Percentiles rank a stretch among this genome's conserved stretches.
Evolutionary conservation across 106 monocot species (phyloP).

Genomic region (Allium cepa): DNA sequence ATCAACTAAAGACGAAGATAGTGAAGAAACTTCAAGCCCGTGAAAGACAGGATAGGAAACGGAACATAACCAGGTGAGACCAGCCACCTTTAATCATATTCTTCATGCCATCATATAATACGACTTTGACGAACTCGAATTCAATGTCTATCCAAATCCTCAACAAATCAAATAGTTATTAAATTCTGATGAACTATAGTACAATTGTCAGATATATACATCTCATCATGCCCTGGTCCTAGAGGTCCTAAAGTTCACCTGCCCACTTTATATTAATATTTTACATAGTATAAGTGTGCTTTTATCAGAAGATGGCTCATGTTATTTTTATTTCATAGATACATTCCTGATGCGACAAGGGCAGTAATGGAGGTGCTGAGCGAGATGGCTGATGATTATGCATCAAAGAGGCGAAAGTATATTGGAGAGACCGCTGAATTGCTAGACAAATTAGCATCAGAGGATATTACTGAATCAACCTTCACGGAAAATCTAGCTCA

Average conservation of each 20-base stretch:
- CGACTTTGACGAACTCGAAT: too few species aligned
- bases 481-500: slow-evolving; percentile 54
- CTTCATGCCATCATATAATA: too few species aligned
- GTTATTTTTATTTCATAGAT: slow-evolving; percentile 21
- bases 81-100: too few species aligned
- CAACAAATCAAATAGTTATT: too few species aligned
- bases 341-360: slow-evolving; percentile 68
- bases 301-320: background rate
- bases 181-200: too few species aligned
- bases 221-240: too few species aligned
- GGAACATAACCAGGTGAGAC: slow-evolving; percentile 68
- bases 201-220: too few species aligned
- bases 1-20: slow-evolving; percentile 92
- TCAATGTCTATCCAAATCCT: too few species aligned
- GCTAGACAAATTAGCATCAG: slow-evolving; percentile 39
- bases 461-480: slow-evolving; percentile 51
- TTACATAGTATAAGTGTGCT: too few species aligned
- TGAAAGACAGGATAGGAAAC: slow-evolving; percentile 85
- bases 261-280: too few species aligned
- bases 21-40: slow-evolving; percentile 93
- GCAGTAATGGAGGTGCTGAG: slow-evolving; percentile 48
- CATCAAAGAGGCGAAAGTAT: slow-evolving; percentile 32
- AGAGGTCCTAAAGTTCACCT: too few species aligned
- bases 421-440: slow-evolving; percentile 46
- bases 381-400: slow-evolving; percentile 28